Conservation (phyloP, 2,329 filamentous ascomycete species). For the Phaeosphaeriaceae sp. region DNA sequence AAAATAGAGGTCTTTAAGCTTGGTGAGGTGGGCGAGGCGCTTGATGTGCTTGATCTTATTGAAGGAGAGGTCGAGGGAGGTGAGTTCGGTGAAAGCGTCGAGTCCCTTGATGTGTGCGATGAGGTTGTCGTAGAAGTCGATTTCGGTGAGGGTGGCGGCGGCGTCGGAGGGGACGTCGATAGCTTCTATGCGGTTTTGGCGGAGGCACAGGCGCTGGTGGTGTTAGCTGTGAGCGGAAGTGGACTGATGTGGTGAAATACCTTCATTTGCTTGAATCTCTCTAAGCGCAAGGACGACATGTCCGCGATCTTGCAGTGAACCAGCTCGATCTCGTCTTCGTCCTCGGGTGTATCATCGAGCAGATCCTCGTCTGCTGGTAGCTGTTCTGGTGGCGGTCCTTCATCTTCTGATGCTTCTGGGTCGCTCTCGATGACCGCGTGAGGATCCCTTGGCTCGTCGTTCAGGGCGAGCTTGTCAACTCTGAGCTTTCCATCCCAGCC, state of each 20-base stretch:
- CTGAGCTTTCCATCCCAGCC: constrained; percentile 88
- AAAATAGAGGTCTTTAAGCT: constrained; percentile 85
- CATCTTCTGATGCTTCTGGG: constrained; percentile 80
- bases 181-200: constrained; percentile 85
- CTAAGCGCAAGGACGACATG: constrained; percentile 78
- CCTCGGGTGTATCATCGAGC: constrained; percentile 63
- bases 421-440: constrained; percentile 75
- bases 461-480: constrained; percentile 68
- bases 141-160: constrained; percentile 73
- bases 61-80: constrained; percentile 88
- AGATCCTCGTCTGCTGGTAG: constrained; percentile 57
- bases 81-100: constrained; percentile 77
- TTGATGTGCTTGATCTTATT: constrained; percentile 99
- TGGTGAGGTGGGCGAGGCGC: constrained; percentile 76
- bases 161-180: constrained; percentile 77
- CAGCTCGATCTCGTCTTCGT: constrained; percentile 73
- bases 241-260: constrained; percentile 46
- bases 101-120: constrained; percentile 86
- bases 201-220: constrained; percentile 76
- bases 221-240: not conserved
- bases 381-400: constrained; percentile 45
- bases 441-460: constrained; percentile 47
- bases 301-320: constrained; percentile 86
- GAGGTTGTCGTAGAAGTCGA: constrained; percentile 97
- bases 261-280: constrained; percentile 78